Conservation (phyloP, 2,329 filamentous ascomycete species). For the Ilyonectria sp. region DNA sequence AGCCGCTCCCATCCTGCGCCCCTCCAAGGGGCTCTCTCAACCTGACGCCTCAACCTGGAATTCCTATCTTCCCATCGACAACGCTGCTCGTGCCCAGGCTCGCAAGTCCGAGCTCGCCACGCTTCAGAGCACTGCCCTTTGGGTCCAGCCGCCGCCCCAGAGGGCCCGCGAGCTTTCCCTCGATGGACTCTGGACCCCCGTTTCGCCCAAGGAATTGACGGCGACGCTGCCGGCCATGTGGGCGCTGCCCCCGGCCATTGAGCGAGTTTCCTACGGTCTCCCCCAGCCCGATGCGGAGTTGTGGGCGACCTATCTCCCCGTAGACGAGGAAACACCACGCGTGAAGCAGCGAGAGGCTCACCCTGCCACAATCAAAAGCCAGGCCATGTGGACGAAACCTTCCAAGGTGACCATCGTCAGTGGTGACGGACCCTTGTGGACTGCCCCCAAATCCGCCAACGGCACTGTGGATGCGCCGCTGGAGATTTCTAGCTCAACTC, state of each 20-base stretch:
- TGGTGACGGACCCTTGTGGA: slow-evolving; percentile 40
- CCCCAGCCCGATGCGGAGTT: slow-evolving; percentile 50
- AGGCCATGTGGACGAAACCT: slow-evolving; percentile 42
- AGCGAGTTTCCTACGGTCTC: slow-evolving; percentile 46
- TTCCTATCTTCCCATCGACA: slow-evolving; percentile 49
- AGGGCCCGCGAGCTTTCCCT: slow-evolving; percentile 32
- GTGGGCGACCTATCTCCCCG: slow-evolving; percentile 46
- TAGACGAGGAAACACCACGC: slow-evolving; percentile 39
- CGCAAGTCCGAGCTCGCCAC: slow-evolving; percentile 47
- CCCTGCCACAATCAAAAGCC: slow-evolving; percentile 40
- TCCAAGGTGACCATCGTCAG: slow-evolving; percentile 33
- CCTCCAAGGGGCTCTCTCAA: slow-evolving; percentile 53
- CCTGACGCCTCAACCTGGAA: slow-evolving; percentile 57
- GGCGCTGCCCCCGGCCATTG: slow-evolving; percentile 34
- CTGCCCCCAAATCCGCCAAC: slow-evolving; percentile 33
- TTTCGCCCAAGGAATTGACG: slow-evolving; percentile 20
- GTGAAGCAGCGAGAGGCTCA: slow-evolving; percentile 45
- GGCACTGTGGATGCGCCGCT: slow-evolving; percentile 20
- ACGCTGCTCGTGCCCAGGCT: slow-evolving; percentile 49
- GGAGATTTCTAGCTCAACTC: slow-evolving; percentile 26
- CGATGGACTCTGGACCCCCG: slow-evolving; percentile 45
- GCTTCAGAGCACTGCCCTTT: slow-evolving; percentile 57
- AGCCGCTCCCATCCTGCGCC: slow-evolving; percentile 37
- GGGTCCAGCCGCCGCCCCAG: slow-evolving; percentile 47
- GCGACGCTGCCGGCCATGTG: slow-evolving; percentile 43